Base-by-base conservation (phyloP, 2,329 filamentous ascomycete genomes). In the Septoria linicola region DNA sequence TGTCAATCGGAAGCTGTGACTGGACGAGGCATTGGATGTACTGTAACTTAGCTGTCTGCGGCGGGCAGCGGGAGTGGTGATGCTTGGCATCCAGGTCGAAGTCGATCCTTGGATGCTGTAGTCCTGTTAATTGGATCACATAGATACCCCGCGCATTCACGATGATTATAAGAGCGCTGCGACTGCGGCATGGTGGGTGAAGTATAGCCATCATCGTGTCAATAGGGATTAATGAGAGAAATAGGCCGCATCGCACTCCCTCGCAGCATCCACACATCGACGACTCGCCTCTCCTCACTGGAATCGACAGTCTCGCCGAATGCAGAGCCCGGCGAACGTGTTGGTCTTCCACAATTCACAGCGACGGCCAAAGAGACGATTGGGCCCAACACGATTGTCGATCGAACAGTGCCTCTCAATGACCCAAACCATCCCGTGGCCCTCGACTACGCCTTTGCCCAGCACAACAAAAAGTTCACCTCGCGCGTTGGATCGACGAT, bases 101-200 rank as follows among this genome's bases (percentile, higher is more conserved):
- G 21, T 2, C n/a, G n/a, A n/a, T n/a, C n/a, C n/a, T n/a, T n/a
- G n/a, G n/a, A n/a, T n/a, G n/a, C n/a, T n/a, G n/a, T n/a, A n/a
- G n/a, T n/a, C n/a, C n/a, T n/a, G n/a, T n/a, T n/a, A n/a, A n/a
- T n/a, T n/a, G n/a, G n/a, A n/a, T n/a, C n/a, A n/a, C n/a, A n/a
- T n/a, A n/a, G n/a, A n/a, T n/a, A n/a, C n/a, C n/a, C n/a, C n/a
- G n/a, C n/a, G n/a, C 16, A 34, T 4, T 8, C 56, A 55, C 41
- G 47, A 76, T 75, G 73, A 74, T 75, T 58, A 57, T 75, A 64
- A 64, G 73, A 66, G 66, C 69, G 49, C 52, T 73, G 36, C 63
- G 66, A 45, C 64, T 70, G 58, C 72, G 71, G 62, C 67, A 69
- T 58, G 67, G 72, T 73, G 57, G 54, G 53, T 14, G 3, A 2